phyloP scores from a whole-genome alignment of 177 flowering plant genomes.

The Telopea speciosissima region DNA sequence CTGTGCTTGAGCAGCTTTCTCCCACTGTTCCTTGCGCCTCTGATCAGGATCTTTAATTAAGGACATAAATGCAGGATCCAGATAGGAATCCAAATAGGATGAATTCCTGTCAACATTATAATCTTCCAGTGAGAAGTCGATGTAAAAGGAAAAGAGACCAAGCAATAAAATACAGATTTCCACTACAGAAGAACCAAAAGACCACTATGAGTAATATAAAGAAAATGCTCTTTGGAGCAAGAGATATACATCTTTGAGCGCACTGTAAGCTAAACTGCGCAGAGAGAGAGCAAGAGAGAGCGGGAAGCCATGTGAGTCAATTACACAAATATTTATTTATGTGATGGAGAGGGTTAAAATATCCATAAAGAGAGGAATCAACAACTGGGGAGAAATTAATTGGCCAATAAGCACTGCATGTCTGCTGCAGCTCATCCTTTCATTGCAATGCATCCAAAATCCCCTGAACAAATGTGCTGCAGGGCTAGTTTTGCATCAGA shows the following conservation, averaged over 20 bases:
- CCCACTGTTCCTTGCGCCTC: slow-evolving; percentile 86
- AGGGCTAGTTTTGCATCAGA: no score
- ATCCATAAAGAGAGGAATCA: background rate
- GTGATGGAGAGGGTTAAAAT: no score
- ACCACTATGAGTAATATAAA: background rate
- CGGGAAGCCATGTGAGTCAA: no score
- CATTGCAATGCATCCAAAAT: no score
- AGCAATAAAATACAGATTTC: background rate
- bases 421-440: no score
- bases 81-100: slow-evolving; percentile 70
- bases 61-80: slow-evolving; percentile 99
- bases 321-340: no score
- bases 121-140: slow-evolving; percentile 6
- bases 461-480: no score
- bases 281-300: no score
- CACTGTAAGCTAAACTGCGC: background rate
- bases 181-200: background rate
- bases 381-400: background rate
- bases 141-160: background rate
- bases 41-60: slow-evolving; percentile 94
- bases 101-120: slow-evolving; percentile 48
- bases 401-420: no score
- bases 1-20: slow-evolving; percentile 77
- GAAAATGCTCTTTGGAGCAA: background rate
- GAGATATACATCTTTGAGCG: background rate